Conservation (phyloP, 1,284 basidiomycete genomes). For the Fomes fomentarius region DNA sequence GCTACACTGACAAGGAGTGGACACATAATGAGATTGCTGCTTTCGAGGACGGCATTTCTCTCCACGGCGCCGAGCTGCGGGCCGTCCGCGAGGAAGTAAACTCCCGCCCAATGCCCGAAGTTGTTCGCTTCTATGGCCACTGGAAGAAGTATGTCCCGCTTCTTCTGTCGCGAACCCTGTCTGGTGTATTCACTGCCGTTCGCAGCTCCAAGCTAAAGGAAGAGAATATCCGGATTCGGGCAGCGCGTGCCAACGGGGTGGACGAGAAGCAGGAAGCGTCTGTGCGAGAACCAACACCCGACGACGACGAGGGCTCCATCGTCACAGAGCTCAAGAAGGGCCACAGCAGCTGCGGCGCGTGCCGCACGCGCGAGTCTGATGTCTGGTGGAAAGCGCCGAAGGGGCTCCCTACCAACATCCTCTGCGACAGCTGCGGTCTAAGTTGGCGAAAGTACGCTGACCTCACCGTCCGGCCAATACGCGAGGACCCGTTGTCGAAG, state of each 20-base stretch:
- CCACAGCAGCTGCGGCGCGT: conserved; percentile 71
- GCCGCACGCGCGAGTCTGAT: conserved; percentile 74
- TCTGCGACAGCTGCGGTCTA: conserved; percentile 82
- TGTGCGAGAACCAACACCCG: conserved; percentile 39
- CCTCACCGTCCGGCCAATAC: conserved; percentile 68
- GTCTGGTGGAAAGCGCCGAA: conserved; percentile 89
- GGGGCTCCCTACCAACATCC: conserved; percentile 66
- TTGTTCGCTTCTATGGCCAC: conserved; percentile 82
- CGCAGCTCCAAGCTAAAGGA: conserved; percentile 64
- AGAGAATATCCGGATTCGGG: conserved; percentile 58
- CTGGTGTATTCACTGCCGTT: not conserved
- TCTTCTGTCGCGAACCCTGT: conserved; percentile 14
- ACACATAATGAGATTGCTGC: conserved; percentile 67
- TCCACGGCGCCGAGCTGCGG: conserved; percentile 78
- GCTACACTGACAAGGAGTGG: conserved; percentile 75
- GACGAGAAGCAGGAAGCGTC: conserved; percentile 20
- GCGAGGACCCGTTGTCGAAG: conserved; percentile 61
- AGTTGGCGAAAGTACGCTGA: conserved; percentile 92
- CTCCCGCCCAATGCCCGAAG: conserved; percentile 71
- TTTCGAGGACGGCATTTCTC: conserved; percentile 76
- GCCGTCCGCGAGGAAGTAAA: conserved; percentile 77
- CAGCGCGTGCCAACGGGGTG: conserved; percentile 48
- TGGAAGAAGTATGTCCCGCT: conserved; percentile 79
- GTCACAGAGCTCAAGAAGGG: conserved; percentile 58
- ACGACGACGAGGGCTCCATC: conserved; percentile 75